Evolutionary conservation across 345 rosid species (phyloP), one percentile per base, ranked within the genome.

Genomic region (Psidium friedrichsthalianum): DNA sequence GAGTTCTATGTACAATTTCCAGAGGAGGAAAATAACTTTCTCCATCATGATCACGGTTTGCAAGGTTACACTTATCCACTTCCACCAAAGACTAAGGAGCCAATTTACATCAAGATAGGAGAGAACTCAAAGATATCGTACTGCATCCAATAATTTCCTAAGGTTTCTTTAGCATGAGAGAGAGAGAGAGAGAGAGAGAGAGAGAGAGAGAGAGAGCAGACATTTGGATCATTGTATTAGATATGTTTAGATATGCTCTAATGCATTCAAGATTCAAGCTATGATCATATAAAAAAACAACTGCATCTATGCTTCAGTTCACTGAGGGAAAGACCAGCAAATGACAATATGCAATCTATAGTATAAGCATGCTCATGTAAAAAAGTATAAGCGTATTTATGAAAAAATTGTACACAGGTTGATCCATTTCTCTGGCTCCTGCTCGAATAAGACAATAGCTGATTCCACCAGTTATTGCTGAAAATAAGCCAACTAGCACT

Each of bases 401-500:
- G 42, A 57, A 51, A 40, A 82, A 87, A 88, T 84, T 98, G 92
- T 91, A 96, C 99, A 95, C 85, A 85, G 99, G 97, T 88, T 94
- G 98, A 89, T 92, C 98, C 21, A 95, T 92, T 80, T 97, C 95
- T 91, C 91, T 94, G 86, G 98, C 96, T 82, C 93, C 96, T 86
- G 98, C 94, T 87, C 90, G 93, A 85, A 94, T 92, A 53, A 95
- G 92, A 91, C 95, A 96, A 84, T 91, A 95, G 91, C 93, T 94
- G 87, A 94, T 89, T 86, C 99, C 99, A 88, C 98, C 95, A 87
- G 95, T 91, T 86, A 94, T 84, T 54, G 98, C 93, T 80, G 99
- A 94, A 82, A 95, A 86, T 55, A 94, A 85, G 87, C 98, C 98
- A 89, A 91, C 90, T 74, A 95, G 84, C 74, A 92, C 86, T 11